Percentiles rank a stretch among this genome's conserved stretches.
Evolutionary conservation across 129 eudicot species (phyloP).

Genomic region (Flaveria trinervia): DNA sequence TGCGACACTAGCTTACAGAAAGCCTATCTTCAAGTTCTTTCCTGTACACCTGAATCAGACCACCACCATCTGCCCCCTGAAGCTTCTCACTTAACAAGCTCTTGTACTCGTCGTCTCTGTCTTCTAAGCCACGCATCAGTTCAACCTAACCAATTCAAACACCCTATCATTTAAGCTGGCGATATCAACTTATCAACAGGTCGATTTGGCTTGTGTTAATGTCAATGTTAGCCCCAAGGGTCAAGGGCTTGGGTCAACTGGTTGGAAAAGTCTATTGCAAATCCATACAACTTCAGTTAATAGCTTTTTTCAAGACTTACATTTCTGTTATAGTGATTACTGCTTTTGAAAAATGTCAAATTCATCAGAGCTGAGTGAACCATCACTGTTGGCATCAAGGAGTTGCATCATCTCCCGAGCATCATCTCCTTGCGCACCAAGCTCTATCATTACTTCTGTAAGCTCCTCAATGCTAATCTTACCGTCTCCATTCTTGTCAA

Average conservation of each 20-base stretch:
- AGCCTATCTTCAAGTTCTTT: slow-evolving; percentile 63
- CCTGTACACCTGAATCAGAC: slow-evolving; percentile 47
- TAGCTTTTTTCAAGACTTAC: neutral
- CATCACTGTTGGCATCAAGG: slow-evolving; percentile 92
- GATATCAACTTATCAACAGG: neutral
- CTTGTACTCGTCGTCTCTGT: slow-evolving; percentile 77
- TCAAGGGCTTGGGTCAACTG: too few relatives aligned
- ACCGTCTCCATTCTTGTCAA: slow-evolving; percentile 98
- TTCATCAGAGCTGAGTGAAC: slow-evolving; percentile 90
- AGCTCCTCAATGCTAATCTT: slow-evolving; percentile 96
- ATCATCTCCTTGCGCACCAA: slow-evolving; percentile 92
- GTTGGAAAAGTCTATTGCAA: neutral
- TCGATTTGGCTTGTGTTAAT: neutral
- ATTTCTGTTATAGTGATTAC: slow-evolving; percentile 22
- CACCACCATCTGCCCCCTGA: slow-evolving; percentile 54
- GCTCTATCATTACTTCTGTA: slow-evolving; percentile 90
- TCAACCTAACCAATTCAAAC: slow-evolving; percentile 53
- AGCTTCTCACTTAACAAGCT: slow-evolving; percentile 71
- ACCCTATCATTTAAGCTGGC: neutral
- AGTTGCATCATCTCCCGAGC: slow-evolving; percentile 96
- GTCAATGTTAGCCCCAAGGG: neutral
- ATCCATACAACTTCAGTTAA: too few relatives aligned
- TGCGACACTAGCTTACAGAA: slow-evolving; percentile 35
- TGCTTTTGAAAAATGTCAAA: slow-evolving; percentile 82
- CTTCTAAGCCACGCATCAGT: slow-evolving; percentile 70